A percentile compares a stretch with the other conserved stretches of the same genome.
Conservation (phyloP, 108 stramenopile genomes). For the Pseudonitzschia pungens region DNA sequence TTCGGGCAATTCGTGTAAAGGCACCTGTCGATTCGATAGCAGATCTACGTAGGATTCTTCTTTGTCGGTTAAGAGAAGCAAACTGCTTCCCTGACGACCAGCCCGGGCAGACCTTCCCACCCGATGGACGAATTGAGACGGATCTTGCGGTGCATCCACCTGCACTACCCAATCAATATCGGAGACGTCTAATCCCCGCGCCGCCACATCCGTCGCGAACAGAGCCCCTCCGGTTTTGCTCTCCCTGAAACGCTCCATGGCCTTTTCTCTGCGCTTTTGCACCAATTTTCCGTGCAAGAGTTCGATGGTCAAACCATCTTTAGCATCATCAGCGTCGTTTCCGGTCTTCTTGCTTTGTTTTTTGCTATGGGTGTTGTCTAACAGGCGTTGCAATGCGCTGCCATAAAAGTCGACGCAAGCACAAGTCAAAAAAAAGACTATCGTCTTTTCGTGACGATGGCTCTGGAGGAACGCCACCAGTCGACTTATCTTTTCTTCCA, state of each 20-base stretch:
- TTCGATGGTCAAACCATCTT: constrained; percentile 53
- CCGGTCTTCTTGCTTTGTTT: constrained; percentile 28
- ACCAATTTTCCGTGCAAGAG: constrained; percentile 93
- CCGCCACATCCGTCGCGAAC: constrained; percentile 97
- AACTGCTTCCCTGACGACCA: constrained; percentile 79
- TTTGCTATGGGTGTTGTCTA: constrained; percentile 21
- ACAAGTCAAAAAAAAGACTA: constrained; percentile 97
- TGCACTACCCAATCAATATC: constrained; percentile 97
- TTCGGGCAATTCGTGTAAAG: constrained; percentile 56
- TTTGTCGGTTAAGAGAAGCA: constrained; percentile 87
- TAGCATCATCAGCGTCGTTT: constrained; percentile 2
- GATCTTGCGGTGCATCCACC: constrained; percentile 96
- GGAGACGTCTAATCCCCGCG: constrained; percentile 95
- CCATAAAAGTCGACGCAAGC: constrained; percentile 96
- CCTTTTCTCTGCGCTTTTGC: constrained; percentile 90
- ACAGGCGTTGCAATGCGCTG: constrained; percentile 53
- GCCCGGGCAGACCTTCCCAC: constrained; percentile 96
- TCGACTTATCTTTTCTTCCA: constrained; percentile 84
- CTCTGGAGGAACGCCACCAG: constrained; percentile 78
- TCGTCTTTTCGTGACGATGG: constrained; percentile 82
- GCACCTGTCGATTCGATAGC: constrained; percentile 81
- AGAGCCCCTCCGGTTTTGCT: constrained; percentile 68
- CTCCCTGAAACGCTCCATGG: constrained; percentile 84
- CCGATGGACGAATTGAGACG: constrained; percentile 95
- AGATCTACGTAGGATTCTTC: constrained; percentile 96